These are phyloP conservation scores for Pseudogymnoascus destructans DNA, from an alignment of 2,329 filamentous ascomycete species.

Conservation along the genomic window DNA sequence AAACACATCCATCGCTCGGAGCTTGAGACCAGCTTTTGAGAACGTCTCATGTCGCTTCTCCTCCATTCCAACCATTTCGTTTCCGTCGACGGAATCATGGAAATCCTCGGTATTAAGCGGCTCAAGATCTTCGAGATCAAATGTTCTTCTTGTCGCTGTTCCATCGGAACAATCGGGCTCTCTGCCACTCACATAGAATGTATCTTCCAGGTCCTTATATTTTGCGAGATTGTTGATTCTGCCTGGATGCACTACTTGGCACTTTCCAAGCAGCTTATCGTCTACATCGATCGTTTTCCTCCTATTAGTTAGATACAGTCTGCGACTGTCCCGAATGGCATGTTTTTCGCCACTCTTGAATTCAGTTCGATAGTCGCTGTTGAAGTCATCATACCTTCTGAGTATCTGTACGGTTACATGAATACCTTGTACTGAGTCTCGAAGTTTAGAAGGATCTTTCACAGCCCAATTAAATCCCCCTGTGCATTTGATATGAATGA, in stretches of 20 bases:
- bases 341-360: not conserved
- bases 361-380: not conserved
- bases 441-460: not conserved
- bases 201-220: slow-evolving; percentile 15
- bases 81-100: not conserved
- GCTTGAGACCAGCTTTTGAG: not conserved
- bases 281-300: not conserved
- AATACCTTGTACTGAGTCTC: not conserved
- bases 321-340: slow-evolving; percentile 12
- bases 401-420: not conserved
- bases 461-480: not conserved
- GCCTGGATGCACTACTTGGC: slow-evolving; percentile 12
- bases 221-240: slow-evolving; percentile 14
- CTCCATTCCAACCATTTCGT: not conserved
- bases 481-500: not conserved
- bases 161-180: not conserved
- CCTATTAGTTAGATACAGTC: slow-evolving; percentile 10
- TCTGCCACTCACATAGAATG: slow-evolving; percentile 15
- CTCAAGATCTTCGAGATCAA: slow-evolving; percentile 5
- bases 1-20: slow-evolving; percentile 8
- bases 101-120: not conserved
- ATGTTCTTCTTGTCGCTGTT: not conserved
- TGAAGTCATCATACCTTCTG: slow-evolving; percentile 2
- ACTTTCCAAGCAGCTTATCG: slow-evolving; percentile 14
- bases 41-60: not conserved